Evolutionary conservation across 208 protist species (phyloP).

Genomic region (Lotmaria passim): DNA sequence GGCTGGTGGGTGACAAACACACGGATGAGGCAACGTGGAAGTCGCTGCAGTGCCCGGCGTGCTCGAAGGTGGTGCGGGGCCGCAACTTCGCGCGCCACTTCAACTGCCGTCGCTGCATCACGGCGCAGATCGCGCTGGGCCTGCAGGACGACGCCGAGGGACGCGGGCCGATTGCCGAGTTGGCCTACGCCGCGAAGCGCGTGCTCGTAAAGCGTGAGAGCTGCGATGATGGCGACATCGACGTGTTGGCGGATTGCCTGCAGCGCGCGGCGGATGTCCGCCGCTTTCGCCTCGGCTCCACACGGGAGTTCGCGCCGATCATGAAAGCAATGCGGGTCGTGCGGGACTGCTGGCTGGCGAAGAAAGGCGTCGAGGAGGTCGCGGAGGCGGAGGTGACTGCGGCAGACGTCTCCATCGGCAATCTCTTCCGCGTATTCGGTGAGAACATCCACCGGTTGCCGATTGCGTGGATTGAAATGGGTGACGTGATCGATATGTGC

Average conservation of each 20-base stretch:
- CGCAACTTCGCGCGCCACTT: slow-evolving; percentile 88
- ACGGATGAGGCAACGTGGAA: slow-evolving; percentile 78
- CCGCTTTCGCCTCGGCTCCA: slow-evolving; percentile 80
- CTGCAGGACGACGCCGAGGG: slow-evolving; percentile 71
- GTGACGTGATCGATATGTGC: slow-evolving; percentile 92
- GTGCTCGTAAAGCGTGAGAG: slow-evolving; percentile 58
- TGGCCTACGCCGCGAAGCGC: slow-evolving; percentile 76
- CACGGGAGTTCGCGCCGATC: slow-evolving; percentile 78
- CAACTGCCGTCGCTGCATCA: slow-evolving; percentile 84
- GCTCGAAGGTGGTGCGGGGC: slow-evolving; percentile 81
- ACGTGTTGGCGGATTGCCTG: slow-evolving; percentile 73
- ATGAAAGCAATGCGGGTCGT: slow-evolving; percentile 86
- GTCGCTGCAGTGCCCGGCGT: slow-evolving; percentile 80
- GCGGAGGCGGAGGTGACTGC: slow-evolving; percentile 54
- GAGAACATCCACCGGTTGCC: slow-evolving; percentile 86
- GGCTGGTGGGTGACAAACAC: slow-evolving; percentile 49
- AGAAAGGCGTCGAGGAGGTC: slow-evolving; percentile 73
- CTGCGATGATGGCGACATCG: slow-evolving; percentile 84
- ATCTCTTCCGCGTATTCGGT: slow-evolving; percentile 82
- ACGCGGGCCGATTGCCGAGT: slow-evolving; percentile 80
- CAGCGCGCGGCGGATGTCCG: slow-evolving; percentile 54
- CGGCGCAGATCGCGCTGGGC: slow-evolving; percentile 85
- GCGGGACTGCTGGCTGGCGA: slow-evolving; percentile 73
- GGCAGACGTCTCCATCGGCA: slow-evolving; percentile 64
- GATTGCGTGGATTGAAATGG: slow-evolving; percentile 92